Conservation (phyloP, 805 yeast species). For the Lipomyces sp. region DNA sequence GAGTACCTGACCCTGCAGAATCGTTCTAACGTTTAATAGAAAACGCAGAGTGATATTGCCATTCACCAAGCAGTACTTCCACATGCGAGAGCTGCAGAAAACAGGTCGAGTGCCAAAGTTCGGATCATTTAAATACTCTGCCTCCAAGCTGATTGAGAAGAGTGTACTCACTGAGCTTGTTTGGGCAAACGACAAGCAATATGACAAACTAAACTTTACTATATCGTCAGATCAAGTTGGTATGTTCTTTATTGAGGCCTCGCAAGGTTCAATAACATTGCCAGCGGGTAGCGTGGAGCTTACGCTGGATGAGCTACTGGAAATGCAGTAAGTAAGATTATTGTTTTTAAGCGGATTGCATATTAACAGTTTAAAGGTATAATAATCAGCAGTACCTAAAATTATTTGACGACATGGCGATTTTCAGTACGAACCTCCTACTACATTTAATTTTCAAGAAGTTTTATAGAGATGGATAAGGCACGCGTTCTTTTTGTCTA, state of each 20-base stretch:
- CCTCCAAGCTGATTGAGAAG: conserved; percentile 74
- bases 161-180: conserved; percentile 66
- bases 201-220: conserved; percentile 72
- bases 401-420: conserved; percentile 69
- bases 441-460: conserved; percentile 72
- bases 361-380: conserved; percentile 24
- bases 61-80: conserved; percentile 77
- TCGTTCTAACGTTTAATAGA: conserved; percentile 4
- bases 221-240: conserved; percentile 78
- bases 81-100: conserved; percentile 70
- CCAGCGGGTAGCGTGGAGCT: conserved; percentile 60
- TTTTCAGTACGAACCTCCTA: conserved; percentile 69
- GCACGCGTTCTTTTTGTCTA: neutral
- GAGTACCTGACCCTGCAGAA: neutral
- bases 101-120: conserved; percentile 64
- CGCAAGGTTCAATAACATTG: conserved; percentile 63
- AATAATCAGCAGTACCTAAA: conserved; percentile 61
- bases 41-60: conserved; percentile 47
- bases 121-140: conserved; percentile 78
- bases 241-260: conserved; percentile 72
- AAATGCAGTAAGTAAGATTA: conserved; percentile 58
- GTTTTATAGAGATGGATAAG: conserved; percentile 47
- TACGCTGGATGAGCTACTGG: conserved; percentile 72
- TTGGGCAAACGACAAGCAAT: conserved; percentile 55
- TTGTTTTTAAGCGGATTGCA: neutral